Evolutionary conservation across 352 stramenopile genomes (phyloP).

Genomic region (Achlya hypogyna): DNA sequence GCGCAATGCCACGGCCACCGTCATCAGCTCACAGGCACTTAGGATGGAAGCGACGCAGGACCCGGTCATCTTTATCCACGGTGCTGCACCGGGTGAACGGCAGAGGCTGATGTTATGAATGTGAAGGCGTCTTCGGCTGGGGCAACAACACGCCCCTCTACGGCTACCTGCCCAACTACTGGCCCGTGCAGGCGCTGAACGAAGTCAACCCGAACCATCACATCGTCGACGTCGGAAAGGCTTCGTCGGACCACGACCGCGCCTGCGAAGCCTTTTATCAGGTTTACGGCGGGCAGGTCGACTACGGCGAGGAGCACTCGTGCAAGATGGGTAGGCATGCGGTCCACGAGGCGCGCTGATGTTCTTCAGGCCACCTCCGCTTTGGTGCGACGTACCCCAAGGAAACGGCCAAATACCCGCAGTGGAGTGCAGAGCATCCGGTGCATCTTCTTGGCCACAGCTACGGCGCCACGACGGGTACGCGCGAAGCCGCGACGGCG

Average conservation of each 20-base stretch:
- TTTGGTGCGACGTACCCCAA: conserved; percentile 5
- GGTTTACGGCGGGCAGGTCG: conserved; percentile 41
- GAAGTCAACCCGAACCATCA: conserved; percentile 46
- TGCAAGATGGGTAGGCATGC: background rate
- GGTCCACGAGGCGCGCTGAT: background rate
- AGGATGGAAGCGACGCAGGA: conserved; percentile 31
- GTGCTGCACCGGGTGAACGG: conserved; percentile 19
- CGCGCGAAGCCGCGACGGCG: background rate
- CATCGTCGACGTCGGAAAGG: conserved; percentile 46
- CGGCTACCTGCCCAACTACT: conserved; percentile 44
- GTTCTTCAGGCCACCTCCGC: background rate
- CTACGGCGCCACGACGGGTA: conserved; percentile 43
- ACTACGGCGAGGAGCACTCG: conserved; percentile 53
- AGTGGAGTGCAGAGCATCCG: conserved; percentile 40
- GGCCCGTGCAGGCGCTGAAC: conserved; percentile 41
- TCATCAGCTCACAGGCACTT: background rate
- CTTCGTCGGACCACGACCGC: conserved; percentile 64
- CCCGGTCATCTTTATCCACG: conserved; percentile 61
- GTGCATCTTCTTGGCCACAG: conserved; percentile 62
- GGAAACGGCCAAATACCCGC: conserved; percentile 24
- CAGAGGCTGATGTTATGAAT: background rate
- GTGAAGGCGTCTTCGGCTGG: conserved; percentile 34
- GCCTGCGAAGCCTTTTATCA: conserved; percentile 66
- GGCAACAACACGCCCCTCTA: conserved; percentile 40
- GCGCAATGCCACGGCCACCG: background rate